Evolutionary conservation across 2,329 filamentous ascomycete species (phyloP).

Genomic region (Xylaria digitata): DNA sequence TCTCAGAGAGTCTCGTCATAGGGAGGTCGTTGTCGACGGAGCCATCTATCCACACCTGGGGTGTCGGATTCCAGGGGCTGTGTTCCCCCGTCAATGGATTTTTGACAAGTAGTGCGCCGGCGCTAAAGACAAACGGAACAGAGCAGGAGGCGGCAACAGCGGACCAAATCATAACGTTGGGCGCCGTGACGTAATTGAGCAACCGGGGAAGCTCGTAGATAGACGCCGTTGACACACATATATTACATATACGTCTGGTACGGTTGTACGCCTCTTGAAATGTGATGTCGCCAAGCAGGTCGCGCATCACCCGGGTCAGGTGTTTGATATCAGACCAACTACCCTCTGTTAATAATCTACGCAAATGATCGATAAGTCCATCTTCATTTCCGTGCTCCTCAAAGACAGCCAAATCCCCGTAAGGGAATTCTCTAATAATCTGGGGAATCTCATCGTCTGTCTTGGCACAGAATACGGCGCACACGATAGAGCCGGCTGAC

Average conservation of each 20-base stretch:
- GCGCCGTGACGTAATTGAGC: constrained; percentile 92
- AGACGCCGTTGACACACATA: constrained; percentile 88
- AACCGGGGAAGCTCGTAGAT: constrained; percentile 88
- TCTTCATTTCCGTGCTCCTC: constrained; percentile 70
- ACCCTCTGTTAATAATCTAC: constrained; percentile 81
- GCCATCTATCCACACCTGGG: constrained; percentile 90
- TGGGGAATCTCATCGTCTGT: constrained; percentile 81
- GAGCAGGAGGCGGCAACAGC: constrained; percentile 97
- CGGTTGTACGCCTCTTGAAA: constrained; percentile 97
- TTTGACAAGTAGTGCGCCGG: constrained; percentile 83
- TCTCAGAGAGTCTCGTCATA: constrained; percentile 87
- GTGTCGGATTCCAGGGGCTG: constrained; percentile 85
- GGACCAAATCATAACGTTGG: constrained; percentile 96
- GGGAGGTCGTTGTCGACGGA: constrained; percentile 95
- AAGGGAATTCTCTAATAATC: constrained; percentile 76
- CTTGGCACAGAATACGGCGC: constrained; percentile 79
- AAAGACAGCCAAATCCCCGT: constrained; percentile 85
- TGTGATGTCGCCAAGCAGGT: constrained; percentile 85
- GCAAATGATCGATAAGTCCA: constrained; percentile 74
- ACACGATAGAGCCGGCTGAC: constrained; percentile 88
- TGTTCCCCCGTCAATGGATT: constrained; percentile 82
- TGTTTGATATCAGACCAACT: constrained; percentile 87
- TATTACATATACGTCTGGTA: constrained; percentile 91
- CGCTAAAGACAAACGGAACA: constrained; percentile 85
- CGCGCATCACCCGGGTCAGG: constrained; percentile 82